Percentiles rank a stretch among this genome's conserved stretches.
Conservation (phyloP, 257 asterid species). For the Solanum chiquidenum region DNA sequence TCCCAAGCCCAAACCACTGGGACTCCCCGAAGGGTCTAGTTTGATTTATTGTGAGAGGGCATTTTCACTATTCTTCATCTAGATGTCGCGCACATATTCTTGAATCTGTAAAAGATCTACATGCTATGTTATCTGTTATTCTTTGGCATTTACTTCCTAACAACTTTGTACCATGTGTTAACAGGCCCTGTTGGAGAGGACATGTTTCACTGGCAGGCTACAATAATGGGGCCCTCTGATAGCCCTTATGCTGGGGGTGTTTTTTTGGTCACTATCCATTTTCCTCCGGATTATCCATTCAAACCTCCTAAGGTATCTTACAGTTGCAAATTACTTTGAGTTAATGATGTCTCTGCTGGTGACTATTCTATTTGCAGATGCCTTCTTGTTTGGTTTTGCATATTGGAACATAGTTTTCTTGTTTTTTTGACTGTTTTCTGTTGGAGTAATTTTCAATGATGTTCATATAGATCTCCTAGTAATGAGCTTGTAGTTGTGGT, state of each 20-base stretch:
- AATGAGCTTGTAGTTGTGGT: background rate
- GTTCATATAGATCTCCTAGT: background rate
- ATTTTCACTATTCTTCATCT: background rate
- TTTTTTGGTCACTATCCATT: background rate
- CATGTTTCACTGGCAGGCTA: slow-evolving; percentile 7
- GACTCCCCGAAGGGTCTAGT: background rate
- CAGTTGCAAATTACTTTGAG: background rate
- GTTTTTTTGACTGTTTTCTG: background rate
- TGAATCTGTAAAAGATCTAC: background rate
- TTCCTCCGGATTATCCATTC: slow-evolving; percentile 3
- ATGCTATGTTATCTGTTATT: background rate
- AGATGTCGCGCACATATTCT: background rate
- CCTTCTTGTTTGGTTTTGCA: background rate
- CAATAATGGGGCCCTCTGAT: slow-evolving; percentile 1
- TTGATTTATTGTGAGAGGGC: background rate
- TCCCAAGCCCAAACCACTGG: too few relatives aligned
- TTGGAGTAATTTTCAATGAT: background rate
- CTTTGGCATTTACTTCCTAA: background rate
- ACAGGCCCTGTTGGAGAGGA: slow-evolving; percentile 4
- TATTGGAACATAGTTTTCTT: background rate
- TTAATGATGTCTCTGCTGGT: background rate
- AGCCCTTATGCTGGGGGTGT: slow-evolving; percentile 4
- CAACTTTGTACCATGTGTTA: background rate
- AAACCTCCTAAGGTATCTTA: background rate
- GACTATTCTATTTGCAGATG: background rate